Conservation (phyloP, 768 basidiomycete genomes). For the Pleurotus eryngii region DNA sequence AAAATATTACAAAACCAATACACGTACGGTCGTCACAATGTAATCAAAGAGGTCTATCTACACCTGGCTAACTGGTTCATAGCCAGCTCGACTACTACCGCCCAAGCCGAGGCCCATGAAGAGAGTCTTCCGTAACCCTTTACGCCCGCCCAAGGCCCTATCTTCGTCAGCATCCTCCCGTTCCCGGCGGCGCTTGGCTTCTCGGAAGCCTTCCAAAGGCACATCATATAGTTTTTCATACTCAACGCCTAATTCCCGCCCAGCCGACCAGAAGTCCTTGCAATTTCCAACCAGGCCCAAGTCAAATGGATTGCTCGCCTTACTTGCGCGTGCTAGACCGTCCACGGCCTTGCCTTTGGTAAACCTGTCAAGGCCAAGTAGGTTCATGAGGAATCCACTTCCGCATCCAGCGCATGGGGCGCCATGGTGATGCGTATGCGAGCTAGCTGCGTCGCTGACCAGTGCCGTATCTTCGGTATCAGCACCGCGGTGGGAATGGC, state of each 20-base stretch:
- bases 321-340: conserved; percentile 74
- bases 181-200: conserved; percentile 61
- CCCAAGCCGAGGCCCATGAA: conserved; percentile 57
- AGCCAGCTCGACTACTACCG: conserved; percentile 51
- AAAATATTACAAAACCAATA: background rate
- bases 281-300: conserved; percentile 76
- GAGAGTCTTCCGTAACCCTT: conserved; percentile 42
- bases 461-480: conserved; percentile 47
- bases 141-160: conserved; percentile 22
- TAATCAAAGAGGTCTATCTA: conserved; percentile 15
- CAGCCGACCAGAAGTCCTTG: conserved; percentile 91
- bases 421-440: conserved; percentile 46
- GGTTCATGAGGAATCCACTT: conserved; percentile 77
- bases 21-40: background rate
- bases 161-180: conserved; percentile 58
- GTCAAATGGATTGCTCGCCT: conserved; percentile 90
- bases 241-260: conserved; percentile 82
- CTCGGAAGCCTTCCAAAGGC: conserved; percentile 78
- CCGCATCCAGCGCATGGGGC: conserved; percentile 40
- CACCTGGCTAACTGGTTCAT: conserved; percentile 67
- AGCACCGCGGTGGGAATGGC: conserved; percentile 39
- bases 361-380: conserved; percentile 92
- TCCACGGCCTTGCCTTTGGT: conserved; percentile 87
- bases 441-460: conserved; percentile 27
- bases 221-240: conserved; percentile 90